phyloP scores from a whole-genome alignment of 2,329 filamentous ascomycete genomes.

The Penicillium sp. region DNA sequence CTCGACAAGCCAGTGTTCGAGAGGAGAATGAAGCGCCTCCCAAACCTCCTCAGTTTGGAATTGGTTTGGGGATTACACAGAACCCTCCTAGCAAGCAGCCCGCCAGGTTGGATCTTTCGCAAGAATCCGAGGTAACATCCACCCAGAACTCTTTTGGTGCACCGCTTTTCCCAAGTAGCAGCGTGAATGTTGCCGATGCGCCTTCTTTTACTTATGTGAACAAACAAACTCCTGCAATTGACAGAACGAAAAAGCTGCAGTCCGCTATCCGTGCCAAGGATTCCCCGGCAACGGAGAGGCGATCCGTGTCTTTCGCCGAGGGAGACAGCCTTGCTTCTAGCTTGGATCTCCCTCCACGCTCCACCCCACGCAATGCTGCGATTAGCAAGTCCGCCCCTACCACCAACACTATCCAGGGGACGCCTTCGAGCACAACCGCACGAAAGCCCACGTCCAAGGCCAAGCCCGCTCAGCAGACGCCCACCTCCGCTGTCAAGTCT shows the following conservation, averaged over 20 bases:
- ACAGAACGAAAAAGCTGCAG: conserved; percentile 18
- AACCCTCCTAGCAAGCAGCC: conserved; percentile 26
- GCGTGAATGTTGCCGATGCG: background rate
- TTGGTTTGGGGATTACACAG: conserved; percentile 32
- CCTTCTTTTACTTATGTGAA: background rate
- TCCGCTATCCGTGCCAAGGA: conserved; percentile 29
- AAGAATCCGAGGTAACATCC: background rate
- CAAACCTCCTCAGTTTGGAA: conserved; percentile 10
- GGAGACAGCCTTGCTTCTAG: conserved; percentile 15
- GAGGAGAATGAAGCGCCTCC: background rate
- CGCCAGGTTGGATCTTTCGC: background rate
- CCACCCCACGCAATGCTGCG: background rate
- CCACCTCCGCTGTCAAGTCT: background rate
- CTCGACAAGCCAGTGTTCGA: conserved; percentile 7
- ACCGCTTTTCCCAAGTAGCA: background rate
- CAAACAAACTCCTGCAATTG: conserved; percentile 13
- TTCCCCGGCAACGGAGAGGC: conserved; percentile 19
- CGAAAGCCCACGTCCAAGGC: background rate
- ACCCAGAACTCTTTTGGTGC: background rate
- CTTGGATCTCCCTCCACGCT: background rate
- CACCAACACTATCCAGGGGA: background rate
- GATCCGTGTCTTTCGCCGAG: conserved; percentile 32
- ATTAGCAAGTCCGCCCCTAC: background rate
- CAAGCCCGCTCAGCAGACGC: background rate
- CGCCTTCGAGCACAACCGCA: background rate